Evolutionary conservation across 495 filamentous ascomycete species (phyloP), one percentile per base, ranked within the genome.

Genomic region (Xylaria venustula): DNA sequence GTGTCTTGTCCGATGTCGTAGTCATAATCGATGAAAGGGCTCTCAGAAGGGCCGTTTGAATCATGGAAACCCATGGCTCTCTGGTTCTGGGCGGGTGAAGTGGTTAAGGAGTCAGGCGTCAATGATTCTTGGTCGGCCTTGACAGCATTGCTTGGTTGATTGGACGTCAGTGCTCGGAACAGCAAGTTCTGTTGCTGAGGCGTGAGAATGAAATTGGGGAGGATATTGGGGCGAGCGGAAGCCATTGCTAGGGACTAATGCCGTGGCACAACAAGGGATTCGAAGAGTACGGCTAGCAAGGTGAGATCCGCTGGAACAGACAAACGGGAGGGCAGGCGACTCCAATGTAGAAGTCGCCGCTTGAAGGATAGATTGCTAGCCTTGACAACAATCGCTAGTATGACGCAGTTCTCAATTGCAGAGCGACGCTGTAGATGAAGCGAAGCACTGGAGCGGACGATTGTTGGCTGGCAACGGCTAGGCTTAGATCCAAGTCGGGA

Each of bases 181-280:
- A 98, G 77, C 40, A 97, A 86, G 69, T 89, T 88, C 76, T 97
- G 91, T 73, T 98, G 91, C 67, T 89, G 86, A 17, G 89, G 87
- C 37, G 91, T 91, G 61, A 97, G 88, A 70, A 80, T 70, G 67
- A 81, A 75, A 54, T 76, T 71, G 51, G 72, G 68, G 11, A 79
- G 67, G 9, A 74, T 64, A 47, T 75, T 74, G 23, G 64, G 58
- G 41, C 71, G 74, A 60, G 75, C 64, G 54, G 77, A 79, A 58
- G 77, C 73, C 78, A 80, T 80, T 34, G 67, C 78, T 75, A 49
- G 58, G 34, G 71, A 73, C 32, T 75, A 70, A 37, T 3, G 14
- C 54, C 26, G 1, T 6, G 22, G 37, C 45, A 5, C 28, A 14
- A 36, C 15, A 26, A 22, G 14, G 12, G 15, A 11, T 4, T 20